These are phyloP conservation scores for Populus hybrid DNA, from an alignment of 441 rosid species.

Conservation along the genomic window DNA sequence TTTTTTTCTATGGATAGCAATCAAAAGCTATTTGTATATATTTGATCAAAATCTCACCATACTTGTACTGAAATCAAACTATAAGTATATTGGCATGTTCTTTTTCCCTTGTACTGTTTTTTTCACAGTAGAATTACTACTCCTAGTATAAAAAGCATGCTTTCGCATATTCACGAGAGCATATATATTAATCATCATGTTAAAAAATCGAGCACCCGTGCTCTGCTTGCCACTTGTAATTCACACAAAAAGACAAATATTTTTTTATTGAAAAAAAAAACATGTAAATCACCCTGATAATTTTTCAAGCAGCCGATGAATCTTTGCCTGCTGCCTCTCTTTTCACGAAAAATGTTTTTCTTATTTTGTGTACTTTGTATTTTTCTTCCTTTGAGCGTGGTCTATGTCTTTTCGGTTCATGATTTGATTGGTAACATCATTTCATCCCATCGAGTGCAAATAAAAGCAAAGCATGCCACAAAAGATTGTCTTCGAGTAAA, in stretches of 20 bases:
- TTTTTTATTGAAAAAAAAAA: no score
- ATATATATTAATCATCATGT: background rate
- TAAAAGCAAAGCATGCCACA: background rate
- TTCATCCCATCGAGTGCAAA: background rate
- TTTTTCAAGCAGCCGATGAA: no score
- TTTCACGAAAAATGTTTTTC: background rate
- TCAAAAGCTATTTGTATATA: no score
- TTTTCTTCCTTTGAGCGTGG: background rate
- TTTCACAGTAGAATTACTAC: no score
- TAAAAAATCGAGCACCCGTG: background rate
- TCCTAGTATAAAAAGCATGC: no score
- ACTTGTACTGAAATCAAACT: no score
- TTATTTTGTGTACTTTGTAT: background rate
- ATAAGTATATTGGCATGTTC: no score
- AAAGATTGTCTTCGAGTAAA: background rate
- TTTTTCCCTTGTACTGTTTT: no score
- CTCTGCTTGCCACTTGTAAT: background rate
- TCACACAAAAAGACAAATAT: background rate
- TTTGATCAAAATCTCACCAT: no score
- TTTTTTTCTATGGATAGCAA: no score
- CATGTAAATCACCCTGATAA: background rate
- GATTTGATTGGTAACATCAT: background rate
- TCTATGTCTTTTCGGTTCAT: background rate
- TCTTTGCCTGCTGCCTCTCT: background rate
- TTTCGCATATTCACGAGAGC: no score